Evolutionary conservation across 1,139 yeast species (phyloP), one percentile per base, ranked within the genome.

Genomic region (Nakaseomyces delphensis): DNA sequence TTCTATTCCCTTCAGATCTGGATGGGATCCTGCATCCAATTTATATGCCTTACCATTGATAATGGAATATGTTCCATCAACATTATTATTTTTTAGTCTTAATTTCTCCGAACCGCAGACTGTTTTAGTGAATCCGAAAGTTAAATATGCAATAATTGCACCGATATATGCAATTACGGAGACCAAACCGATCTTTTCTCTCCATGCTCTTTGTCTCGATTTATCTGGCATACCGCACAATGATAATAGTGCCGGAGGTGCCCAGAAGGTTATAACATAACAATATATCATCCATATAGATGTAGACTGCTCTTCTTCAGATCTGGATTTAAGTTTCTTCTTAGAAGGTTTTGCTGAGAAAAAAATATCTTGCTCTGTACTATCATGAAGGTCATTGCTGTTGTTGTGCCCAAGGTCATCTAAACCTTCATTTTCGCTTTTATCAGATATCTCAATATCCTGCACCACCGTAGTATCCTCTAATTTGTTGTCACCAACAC

Each of bases 151-250:
- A 37, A 89, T 84, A 49, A 83, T 66, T 0, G 86, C 77, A 40
- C 93, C 96, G 45, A 83, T 66, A 53, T 75, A 76, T 24, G 82
- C 53, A 55, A 91, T 86, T 48, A 87, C 71, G 2, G 93, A 73
- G 43, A 91, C 71, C 43, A 91, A 71, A 1, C 85, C 97, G 37
- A 89, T 82, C 60, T 91, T 91, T 61, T 91, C 98, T 60, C 97
- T 74, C 98, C 98, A 91, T 0, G 97, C 97, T 69, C 79, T 77
- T 61, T 86, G 96, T 49, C 95, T 76, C 41, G 79, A 87, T 53
- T 77, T 77, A 23, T 84, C 79, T 33, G 74, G 74, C 73, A 89
- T 74, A 3, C 97, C 97, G 63, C 77, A 83, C 43, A 83, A 62
- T 40, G 70, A 69, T 56, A 91, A 66, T 27, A 89, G 50, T 0